Conservation (phyloP, 2,329 filamentous ascomycete species). For the Triangularia setosa region DNA sequence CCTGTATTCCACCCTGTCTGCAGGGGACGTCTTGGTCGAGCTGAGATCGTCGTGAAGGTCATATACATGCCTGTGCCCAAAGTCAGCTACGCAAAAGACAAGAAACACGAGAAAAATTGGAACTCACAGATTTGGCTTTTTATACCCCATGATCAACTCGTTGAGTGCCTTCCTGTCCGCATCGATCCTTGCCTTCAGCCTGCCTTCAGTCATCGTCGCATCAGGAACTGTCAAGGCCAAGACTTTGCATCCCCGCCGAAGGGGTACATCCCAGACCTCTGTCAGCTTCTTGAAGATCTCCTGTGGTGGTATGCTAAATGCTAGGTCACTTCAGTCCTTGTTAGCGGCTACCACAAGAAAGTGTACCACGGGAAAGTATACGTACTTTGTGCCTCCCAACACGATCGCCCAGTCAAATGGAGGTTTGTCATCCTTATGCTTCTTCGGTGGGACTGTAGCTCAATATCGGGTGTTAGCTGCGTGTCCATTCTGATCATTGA, state of each 20-base stretch:
- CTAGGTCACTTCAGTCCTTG: conserved; percentile 43
- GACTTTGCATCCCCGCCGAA: conserved; percentile 50
- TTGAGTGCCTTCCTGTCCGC: conserved; percentile 47
- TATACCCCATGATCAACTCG: conserved; percentile 46
- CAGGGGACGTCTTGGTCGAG: conserved; percentile 45
- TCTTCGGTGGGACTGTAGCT: neutral
- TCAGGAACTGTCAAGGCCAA: conserved; percentile 63
- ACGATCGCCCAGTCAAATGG: conserved; percentile 59
- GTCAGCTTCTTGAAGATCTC: conserved; percentile 48
- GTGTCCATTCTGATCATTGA: neutral
- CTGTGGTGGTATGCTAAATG: conserved; percentile 34
- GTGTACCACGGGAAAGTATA: neutral
- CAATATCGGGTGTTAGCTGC: neutral
- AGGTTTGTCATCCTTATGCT: neutral
- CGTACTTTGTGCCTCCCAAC: conserved; percentile 58
- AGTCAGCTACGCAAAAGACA: neutral
- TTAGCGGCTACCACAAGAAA: neutral
- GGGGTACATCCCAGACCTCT: conserved; percentile 47
- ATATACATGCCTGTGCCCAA: conserved; percentile 47
- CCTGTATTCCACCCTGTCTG: conserved; percentile 51
- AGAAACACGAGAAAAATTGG: neutral
- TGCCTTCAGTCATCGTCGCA: conserved; percentile 29
- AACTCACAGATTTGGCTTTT: conserved; percentile 50
- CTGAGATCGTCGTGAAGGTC: conserved; percentile 55
- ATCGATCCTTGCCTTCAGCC: conserved; percentile 27